phyloP scores from a whole-genome alignment of 2,329 filamentous ascomycete genomes.

The Cordyceps pruinosa region DNA sequence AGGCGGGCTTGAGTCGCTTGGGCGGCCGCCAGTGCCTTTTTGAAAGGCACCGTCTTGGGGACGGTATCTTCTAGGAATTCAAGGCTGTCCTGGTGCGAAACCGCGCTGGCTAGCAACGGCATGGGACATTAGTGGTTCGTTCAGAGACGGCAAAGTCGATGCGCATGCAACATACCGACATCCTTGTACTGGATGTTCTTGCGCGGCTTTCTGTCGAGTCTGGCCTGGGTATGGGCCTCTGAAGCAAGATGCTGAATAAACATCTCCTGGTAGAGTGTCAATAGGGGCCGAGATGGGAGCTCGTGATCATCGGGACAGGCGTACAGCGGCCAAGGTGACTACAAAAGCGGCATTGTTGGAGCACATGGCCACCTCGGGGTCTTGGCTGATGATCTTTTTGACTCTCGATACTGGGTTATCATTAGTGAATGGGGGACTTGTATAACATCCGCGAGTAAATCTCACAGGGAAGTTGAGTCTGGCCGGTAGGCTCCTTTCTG shows the following conservation, averaged over 20 bases:
- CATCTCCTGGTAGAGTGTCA: constrained; percentile 61
- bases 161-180: constrained; percentile 52
- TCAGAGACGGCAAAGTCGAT: not conserved
- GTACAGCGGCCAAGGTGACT: constrained; percentile 80
- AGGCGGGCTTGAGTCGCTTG: constrained; percentile 41
- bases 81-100: constrained; percentile 83
- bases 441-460: constrained; percentile 15
- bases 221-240: constrained; percentile 80
- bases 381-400: constrained; percentile 88
- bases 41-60: constrained; percentile 76
- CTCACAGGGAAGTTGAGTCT: constrained; percentile 78
- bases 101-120: constrained; percentile 59
- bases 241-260: constrained; percentile 89
- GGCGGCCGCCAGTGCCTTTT: constrained; percentile 63
- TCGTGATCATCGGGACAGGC: constrained; percentile 17
- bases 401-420: constrained; percentile 69
- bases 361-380: constrained; percentile 77
- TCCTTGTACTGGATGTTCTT: constrained; percentile 96
- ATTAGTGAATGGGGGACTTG: constrained; percentile 5
- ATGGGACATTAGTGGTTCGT: not conserved
- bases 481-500: constrained; percentile 74
- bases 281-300: not conserved
- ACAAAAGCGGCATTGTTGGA: constrained; percentile 93
- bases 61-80: constrained; percentile 91
- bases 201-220: constrained; percentile 83